Conservation (phyloP, 441 rosid genomes). For the Breynia disticha region DNA sequence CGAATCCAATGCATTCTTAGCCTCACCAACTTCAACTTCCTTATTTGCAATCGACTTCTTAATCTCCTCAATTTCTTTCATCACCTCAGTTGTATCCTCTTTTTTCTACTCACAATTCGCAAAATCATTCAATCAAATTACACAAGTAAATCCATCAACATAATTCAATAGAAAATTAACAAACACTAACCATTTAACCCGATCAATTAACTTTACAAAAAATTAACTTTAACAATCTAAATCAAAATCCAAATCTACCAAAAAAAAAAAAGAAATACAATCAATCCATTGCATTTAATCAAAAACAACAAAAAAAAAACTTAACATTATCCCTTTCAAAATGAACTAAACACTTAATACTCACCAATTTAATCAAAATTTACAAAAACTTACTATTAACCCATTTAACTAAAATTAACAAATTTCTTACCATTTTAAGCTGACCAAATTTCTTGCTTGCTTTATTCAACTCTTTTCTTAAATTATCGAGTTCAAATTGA, state of each 20-base stretch:
- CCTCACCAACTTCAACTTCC: slow-evolving; percentile 59
- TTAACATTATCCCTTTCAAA: no score
- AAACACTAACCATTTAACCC: slow-evolving; percentile 48
- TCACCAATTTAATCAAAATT: no score
- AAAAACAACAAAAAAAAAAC: no score
- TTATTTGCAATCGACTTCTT: slow-evolving; percentile 38
- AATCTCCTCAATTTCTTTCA: slow-evolving; percentile 43
- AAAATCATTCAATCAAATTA: background rate
- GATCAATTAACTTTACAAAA: no score
- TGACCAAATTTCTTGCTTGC: slow-evolving; percentile 64
- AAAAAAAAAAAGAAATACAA: no score
- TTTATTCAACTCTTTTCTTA: slow-evolving; percentile 64
- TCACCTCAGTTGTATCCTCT: slow-evolving; percentile 52
- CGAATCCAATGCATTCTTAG: slow-evolving; percentile 40
- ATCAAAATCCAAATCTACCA: no score
- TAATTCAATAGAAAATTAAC: background rate
- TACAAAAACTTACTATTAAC: no score
- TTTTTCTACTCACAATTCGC: background rate
- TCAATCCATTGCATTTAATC: no score
- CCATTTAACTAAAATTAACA: no score
- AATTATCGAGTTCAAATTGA: slow-evolving; percentile 57
- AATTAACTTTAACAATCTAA: no score
- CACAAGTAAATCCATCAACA: no score
- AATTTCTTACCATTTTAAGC: slow-evolving; percentile 65
- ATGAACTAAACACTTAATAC: no score